Conservation (phyloP, 805 yeast genomes). For the Ogataea trehaloabstinens region DNA sequence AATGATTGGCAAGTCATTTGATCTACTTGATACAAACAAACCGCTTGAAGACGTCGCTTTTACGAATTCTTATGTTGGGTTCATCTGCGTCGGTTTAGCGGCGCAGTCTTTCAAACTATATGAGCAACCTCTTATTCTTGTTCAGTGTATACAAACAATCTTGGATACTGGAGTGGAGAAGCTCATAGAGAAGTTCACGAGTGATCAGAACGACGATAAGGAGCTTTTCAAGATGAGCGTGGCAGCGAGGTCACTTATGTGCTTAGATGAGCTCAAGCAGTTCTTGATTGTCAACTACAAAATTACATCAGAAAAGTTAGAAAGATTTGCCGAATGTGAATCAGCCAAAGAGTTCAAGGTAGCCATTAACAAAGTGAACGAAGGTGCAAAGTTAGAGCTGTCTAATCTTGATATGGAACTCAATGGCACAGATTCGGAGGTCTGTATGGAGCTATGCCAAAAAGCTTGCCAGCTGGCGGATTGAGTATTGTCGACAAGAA, state of each 20-base stretch:
- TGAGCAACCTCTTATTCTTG: slow-evolving; percentile 51
- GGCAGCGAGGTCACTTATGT: slow-evolving; percentile 18
- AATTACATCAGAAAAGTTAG: slow-evolving; percentile 17
- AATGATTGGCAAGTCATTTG: slow-evolving; percentile 32
- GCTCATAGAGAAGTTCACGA: slow-evolving; percentile 25
- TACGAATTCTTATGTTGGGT: slow-evolving; percentile 31
- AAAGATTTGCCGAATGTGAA: slow-evolving; percentile 20
- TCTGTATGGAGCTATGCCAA: slow-evolving; percentile 2
- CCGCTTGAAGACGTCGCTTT: slow-evolving; percentile 7
- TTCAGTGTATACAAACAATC: slow-evolving; percentile 43
- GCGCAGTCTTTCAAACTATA: slow-evolving; percentile 37
- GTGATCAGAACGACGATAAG: slow-evolving; percentile 5
- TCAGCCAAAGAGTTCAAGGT: slow-evolving; percentile 19
- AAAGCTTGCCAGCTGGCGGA: slow-evolving; percentile 3
- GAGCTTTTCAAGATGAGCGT: slow-evolving; percentile 8
- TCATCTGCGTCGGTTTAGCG: slow-evolving; percentile 39
- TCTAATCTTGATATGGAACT: slow-evolving; percentile 9
- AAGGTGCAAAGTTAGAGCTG: slow-evolving; percentile 8
- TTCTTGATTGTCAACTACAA: slow-evolving; percentile 17
- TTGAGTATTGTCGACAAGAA: not conserved
- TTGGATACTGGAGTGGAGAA: slow-evolving; percentile 42
- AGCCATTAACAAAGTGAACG: slow-evolving; percentile 10
- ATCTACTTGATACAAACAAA: slow-evolving; percentile 19
- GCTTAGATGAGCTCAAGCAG: slow-evolving; percentile 14
- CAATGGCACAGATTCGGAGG: not conserved